Evolutionary conservation across 148 eudicot species (phyloP).

Genomic region (Rhododendron ferrugineum): DNA sequence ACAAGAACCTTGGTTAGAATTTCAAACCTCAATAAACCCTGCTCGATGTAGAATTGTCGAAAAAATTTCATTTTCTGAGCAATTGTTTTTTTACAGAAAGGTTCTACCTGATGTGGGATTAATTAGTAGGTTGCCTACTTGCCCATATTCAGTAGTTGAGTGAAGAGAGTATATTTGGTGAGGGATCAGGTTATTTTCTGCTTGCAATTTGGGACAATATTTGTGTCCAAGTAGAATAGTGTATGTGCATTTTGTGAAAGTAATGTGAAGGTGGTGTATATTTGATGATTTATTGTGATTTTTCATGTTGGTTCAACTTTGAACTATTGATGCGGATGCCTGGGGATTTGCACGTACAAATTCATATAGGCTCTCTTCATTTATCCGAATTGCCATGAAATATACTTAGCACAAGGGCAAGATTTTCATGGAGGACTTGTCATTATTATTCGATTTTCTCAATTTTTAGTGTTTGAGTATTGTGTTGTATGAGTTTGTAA

Average conservation of each 20-base stretch:
- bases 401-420: not conserved
- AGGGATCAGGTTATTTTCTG: not conserved
- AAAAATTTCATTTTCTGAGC: not conserved
- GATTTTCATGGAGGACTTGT: not conserved
- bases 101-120: not conserved
- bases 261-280: not conserved
- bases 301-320: not conserved
- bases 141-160: not conserved
- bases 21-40: not conserved
- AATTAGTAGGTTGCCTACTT: not conserved
- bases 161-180: not conserved
- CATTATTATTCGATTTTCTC: not conserved
- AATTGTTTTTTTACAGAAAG: not conserved
- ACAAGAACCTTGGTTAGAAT: constrained; percentile 41
- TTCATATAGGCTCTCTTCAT: not conserved
- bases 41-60: not conserved
- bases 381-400: not conserved
- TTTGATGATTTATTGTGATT: not conserved
- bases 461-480: not conserved
- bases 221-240: not conserved
- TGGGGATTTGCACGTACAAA: not conserved
- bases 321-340: not conserved
- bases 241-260: not conserved
- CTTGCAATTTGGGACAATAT: not conserved
- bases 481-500: not conserved